Base-by-base conservation (phyloP, 208 protist genomes). In the Angomonas ambiguus region DNA sequence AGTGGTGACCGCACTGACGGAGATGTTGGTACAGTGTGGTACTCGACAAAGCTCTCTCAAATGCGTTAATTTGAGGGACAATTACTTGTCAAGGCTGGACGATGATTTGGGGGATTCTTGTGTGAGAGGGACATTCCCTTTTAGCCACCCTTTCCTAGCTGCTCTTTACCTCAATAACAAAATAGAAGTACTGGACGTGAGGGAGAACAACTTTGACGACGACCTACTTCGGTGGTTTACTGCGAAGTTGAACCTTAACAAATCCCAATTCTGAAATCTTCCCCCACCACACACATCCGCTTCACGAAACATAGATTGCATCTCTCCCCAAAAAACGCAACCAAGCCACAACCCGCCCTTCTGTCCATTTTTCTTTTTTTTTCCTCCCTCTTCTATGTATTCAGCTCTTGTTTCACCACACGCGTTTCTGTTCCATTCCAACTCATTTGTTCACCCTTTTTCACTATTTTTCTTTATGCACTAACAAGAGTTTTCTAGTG, bases 111-210 rank as follows among this genome's bases (percentile, higher is more conserved):
- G 20, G 3, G 45, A 24, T 5, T 4, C 45, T n/a, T 13, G 45
- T n/a, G 20, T n/a, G 8, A 41, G 35, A 5, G 35, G 35, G 35
- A 13, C 35, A 5, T 41, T 41, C 38, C 77, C 22, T 45, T 58
- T 16, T 51, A 51, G n/a, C 3, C 81, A 87, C 25, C 81, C 85
- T 11, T 58, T 91, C 30, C 57, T 86, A 25, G 79, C 80, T 38
- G 85, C 81, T 11, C 53, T 91, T 11, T 67, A 77, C 32, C 71
- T 87, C 22, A 91, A 84, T 69, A 91, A 88, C 56, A 72, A 67
- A 4, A 22, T 87, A 28, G 49, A 61, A 18, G 48, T 41, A 35
- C 32, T 91, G 41, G 42, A 82, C 20, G 49, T 91, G 0, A 25
- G 51, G 2, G 68, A 59, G 34, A 91, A 88, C 51, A 77, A 66